These are phyloP conservation scores for Colletotrichum sidae DNA, from an alignment of 2,329 filamentous ascomycete species.

Conservation along the genomic window DNA sequence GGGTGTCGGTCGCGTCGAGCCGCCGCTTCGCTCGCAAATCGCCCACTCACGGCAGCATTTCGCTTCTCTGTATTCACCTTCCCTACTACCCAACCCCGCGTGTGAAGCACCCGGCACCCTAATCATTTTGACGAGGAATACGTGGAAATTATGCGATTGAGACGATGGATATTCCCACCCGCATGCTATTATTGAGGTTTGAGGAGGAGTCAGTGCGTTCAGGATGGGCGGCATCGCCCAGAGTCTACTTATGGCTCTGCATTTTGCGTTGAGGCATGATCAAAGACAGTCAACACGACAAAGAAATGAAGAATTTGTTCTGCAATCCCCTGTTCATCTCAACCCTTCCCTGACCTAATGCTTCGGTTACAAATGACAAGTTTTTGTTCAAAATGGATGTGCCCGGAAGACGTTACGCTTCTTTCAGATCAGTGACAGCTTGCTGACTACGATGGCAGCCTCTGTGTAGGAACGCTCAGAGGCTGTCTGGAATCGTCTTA, in stretches of 20 bases:
- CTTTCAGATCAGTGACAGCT: too few relatives aligned
- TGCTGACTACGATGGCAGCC: too few relatives aligned
- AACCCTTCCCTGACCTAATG: not conserved
- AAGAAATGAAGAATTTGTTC: conserved; percentile 35
- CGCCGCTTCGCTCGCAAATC: not conserved
- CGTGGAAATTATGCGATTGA: conserved; percentile 34
- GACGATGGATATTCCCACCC: conserved; percentile 38
- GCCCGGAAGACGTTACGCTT: too few relatives aligned
- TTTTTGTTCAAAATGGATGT: too few relatives aligned
- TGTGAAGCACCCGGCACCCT: conserved; percentile 25
- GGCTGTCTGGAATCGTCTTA: too few relatives aligned
- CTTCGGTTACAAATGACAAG: not conserved
- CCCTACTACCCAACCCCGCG: conserved; percentile 33
- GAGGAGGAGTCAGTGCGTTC: conserved; percentile 34
- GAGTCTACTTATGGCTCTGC: conserved; percentile 28
- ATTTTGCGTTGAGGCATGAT: conserved; percentile 35
- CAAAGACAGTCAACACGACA: conserved; percentile 31
- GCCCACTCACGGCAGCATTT: conserved; percentile 13
- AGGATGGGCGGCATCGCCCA: conserved; percentile 21
- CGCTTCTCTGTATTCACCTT: conserved; percentile 40
- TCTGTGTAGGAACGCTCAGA: too few relatives aligned
- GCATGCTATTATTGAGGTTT: conserved; percentile 34
- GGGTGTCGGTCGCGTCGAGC: not conserved
- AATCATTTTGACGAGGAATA: conserved; percentile 37
- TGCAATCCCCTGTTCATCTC: not conserved